phyloP scores from a whole-genome alignment of 2,329 filamentous ascomycete species.

The Xylaria sp. region DNA sequence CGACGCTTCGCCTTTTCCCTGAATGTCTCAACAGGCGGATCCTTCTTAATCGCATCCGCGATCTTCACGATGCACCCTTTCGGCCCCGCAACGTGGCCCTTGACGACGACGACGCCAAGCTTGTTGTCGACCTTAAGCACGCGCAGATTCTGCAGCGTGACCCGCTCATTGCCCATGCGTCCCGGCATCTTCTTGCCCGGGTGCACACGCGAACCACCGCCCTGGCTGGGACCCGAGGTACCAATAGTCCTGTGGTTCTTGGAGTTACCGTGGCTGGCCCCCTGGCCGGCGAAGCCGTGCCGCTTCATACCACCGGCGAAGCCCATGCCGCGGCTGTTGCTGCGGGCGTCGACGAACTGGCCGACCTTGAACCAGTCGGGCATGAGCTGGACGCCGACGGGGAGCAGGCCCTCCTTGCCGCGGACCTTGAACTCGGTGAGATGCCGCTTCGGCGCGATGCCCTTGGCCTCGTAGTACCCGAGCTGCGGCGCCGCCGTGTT shows the following conservation, averaged over 20 bases:
- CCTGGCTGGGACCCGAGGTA: constrained; percentile 88
- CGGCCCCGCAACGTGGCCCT: constrained; percentile 86
- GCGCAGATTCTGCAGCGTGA: constrained; percentile 91
- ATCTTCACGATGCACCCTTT: constrained; percentile 87
- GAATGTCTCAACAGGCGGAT: constrained; percentile 62
- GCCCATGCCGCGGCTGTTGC: constrained; percentile 85
- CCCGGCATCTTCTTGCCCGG: constrained; percentile 99
- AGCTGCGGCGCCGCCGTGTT: constrained; percentile 86
- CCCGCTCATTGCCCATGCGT: constrained; percentile 89
- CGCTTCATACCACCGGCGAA: constrained; percentile 99
- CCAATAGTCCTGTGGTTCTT: constrained; percentile 93
- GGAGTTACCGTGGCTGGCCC: constrained; percentile 93
- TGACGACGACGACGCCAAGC: constrained; percentile 88
- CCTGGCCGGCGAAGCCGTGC: constrained; percentile 89
- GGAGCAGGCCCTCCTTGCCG: constrained; percentile 75
- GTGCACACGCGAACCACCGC: constrained; percentile 88
- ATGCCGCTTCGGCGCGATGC: constrained; percentile 84
- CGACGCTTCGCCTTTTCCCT: constrained; percentile 58
- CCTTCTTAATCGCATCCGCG: constrained; percentile 91
- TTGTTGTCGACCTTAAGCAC: constrained; percentile 88
- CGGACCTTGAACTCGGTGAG: constrained; percentile 90
- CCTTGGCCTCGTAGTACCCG: constrained; percentile 86
- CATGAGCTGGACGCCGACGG: constrained; percentile 78
- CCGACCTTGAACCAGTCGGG: constrained; percentile 94
- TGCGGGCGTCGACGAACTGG: constrained; percentile 88